phyloP scores from a whole-genome alignment of 2,329 filamentous ascomycete species.

The Ilyonectria destructans region DNA sequence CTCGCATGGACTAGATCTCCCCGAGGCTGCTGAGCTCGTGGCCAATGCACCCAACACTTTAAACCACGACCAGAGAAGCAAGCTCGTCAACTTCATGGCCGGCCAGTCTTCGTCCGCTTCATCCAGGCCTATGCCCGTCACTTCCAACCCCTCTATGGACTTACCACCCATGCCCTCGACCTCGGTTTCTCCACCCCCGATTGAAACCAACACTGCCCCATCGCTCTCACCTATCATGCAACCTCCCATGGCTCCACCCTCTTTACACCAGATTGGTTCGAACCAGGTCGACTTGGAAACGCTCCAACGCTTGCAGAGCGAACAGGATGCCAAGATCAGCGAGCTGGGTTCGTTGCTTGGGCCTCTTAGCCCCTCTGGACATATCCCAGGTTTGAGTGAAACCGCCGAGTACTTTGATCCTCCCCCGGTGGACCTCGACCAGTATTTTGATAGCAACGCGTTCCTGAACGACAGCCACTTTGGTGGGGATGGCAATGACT shows the following conservation, averaged over 20 bases:
- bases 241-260: slow-evolving; percentile 61
- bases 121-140: slow-evolving; percentile 40
- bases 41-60: slow-evolving; percentile 70
- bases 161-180: slow-evolving; percentile 40
- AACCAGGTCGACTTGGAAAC: slow-evolving; percentile 85
- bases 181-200: slow-evolving; percentile 47
- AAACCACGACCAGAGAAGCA: slow-evolving; percentile 71
- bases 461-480: slow-evolving; percentile 59
- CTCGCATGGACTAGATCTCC: slow-evolving; percentile 65
- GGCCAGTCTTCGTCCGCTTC: slow-evolving; percentile 54
- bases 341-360: slow-evolving; percentile 82
- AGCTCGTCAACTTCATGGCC: slow-evolving; percentile 75
- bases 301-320: slow-evolving; percentile 83
- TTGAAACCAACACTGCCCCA: slow-evolving; percentile 48
- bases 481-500: slow-evolving; percentile 62
- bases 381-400: slow-evolving; percentile 79
- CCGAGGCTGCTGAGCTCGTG: slow-evolving; percentile 66
- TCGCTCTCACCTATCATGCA: slow-evolving; percentile 68
- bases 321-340: slow-evolving; percentile 84
- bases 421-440: slow-evolving; percentile 65
- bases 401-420: slow-evolving; percentile 55
- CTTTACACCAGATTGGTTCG: slow-evolving; percentile 75
- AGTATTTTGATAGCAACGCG: slow-evolving; percentile 65
- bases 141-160: slow-evolving; percentile 36
- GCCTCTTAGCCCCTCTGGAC: slow-evolving; percentile 85